phyloP scores from a whole-genome alignment of 75 land plant species.

The Selaginella tamariscina region DNA sequence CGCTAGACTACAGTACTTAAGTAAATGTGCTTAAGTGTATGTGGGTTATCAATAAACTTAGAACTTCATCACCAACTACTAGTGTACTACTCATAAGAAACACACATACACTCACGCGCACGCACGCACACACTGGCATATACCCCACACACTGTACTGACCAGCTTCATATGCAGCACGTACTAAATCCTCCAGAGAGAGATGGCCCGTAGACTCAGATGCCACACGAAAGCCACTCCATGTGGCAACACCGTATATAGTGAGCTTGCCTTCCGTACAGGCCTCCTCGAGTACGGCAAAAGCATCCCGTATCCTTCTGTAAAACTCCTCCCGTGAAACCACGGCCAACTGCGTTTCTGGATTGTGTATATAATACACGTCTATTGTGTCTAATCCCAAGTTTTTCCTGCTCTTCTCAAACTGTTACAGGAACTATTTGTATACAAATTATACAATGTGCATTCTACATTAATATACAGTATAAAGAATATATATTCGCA shows the following conservation, averaged over 20 bases:
- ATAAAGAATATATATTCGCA: too few species aligned
- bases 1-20: too few species aligned
- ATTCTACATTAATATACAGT: too few species aligned
- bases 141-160: too few species aligned
- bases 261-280: conserved; percentile 20
- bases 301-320: conserved; percentile 18
- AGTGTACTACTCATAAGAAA: too few species aligned
- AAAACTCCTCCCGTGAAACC: conserved; percentile 13
- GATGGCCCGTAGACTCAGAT: conserved; percentile 15
- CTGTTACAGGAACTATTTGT: conserved; percentile 4
- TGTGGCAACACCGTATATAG: conserved; percentile 23
- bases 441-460: too few species aligned
- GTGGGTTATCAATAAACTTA: too few species aligned
- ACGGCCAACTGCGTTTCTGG: conserved; percentile 24
- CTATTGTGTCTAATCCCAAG: conserved; percentile 24
- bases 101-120: too few species aligned
- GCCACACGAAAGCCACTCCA: conserved; percentile 28
- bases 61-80: too few species aligned
- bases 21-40: too few species aligned
- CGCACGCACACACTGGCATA: too few species aligned
- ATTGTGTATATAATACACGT: conserved; percentile 25
- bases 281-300: conserved; percentile 23
- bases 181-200: conserved; percentile 23
- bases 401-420: conserved; percentile 21
- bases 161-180: conserved; percentile 22